phyloP scores from a whole-genome alignment of 768 basidiomycete species.

The Kwoniella bestiolae region DNA sequence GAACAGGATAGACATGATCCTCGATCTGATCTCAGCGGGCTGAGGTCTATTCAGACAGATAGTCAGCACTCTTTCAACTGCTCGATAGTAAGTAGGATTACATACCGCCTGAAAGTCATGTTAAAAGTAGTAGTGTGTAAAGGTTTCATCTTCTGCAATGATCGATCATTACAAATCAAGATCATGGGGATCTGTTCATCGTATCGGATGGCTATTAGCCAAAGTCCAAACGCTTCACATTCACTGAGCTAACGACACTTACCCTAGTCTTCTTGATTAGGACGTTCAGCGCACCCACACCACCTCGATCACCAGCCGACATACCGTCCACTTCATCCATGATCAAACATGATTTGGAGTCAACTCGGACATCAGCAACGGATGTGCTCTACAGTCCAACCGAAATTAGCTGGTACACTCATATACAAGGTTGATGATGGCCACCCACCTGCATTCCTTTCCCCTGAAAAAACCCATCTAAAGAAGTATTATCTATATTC shows the following conservation, averaged over 20 bases:
- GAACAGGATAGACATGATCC: constrained; percentile 84
- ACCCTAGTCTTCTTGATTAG: constrained; percentile 93
- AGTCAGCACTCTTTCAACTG: constrained; percentile 23
- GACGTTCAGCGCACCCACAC: constrained; percentile 88
- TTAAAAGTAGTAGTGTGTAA: constrained; percentile 71
- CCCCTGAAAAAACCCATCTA: constrained; percentile 73
- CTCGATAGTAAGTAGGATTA: neutral
- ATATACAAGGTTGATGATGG: too few species aligned
- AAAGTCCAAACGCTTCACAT: too few species aligned
- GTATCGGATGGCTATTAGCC: too few species aligned
- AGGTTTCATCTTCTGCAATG: constrained; percentile 89
- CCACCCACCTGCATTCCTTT: constrained; percentile 39
- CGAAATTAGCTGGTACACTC: constrained; percentile 8
- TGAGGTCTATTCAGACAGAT: constrained; percentile 67
- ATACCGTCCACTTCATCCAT: constrained; percentile 99
- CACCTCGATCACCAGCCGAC: constrained; percentile 96
- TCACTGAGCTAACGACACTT: constrained; percentile 21
- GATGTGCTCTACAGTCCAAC: constrained; percentile 63
- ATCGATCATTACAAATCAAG: constrained; percentile 91
- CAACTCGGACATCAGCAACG: constrained; percentile 72
- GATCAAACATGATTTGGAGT: constrained; percentile 81
- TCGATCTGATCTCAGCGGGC: constrained; percentile 74
- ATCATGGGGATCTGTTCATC: constrained; percentile 82
- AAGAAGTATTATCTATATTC: constrained; percentile 83
- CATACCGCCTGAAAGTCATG: constrained; percentile 77